Conservation (phyloP, 352 stramenopile species). For the Phytophthora litchii region DNA sequence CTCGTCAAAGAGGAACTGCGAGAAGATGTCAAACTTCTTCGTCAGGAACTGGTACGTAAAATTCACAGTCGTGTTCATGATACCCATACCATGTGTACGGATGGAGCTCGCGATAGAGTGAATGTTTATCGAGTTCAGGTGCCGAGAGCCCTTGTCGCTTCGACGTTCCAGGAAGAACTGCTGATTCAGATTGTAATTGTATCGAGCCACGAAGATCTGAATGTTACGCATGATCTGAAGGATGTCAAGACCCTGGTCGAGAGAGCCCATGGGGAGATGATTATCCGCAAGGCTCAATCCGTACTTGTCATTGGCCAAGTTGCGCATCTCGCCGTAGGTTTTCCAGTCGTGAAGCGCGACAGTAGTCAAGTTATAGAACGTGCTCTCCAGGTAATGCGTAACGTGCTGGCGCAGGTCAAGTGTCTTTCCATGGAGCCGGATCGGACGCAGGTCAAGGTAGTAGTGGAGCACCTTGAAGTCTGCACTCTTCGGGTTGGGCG, state of each 20-base stretch:
- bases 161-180: constrained; percentile 94
- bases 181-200: constrained; percentile 97
- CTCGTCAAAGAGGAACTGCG: constrained; percentile 94
- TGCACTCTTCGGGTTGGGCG: constrained; percentile 82
- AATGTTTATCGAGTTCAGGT: constrained; percentile 94
- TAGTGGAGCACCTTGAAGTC: constrained; percentile 87
- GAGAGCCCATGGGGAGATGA: constrained; percentile 91
- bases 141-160: constrained; percentile 90
- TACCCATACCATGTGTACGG: constrained; percentile 95
- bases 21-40: constrained; percentile 92
- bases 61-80: constrained; percentile 96
- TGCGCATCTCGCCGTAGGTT: constrained; percentile 94
- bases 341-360: constrained; percentile 96
- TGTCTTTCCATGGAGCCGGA: constrained; percentile 89
- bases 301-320: constrained; percentile 93
- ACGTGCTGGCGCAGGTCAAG: constrained; percentile 88
- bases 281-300: constrained; percentile 91
- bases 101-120: constrained; percentile 92
- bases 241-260: constrained; percentile 93
- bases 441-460: constrained; percentile 85
- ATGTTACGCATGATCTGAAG: constrained; percentile 97
- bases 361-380: constrained; percentile 95
- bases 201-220: constrained; percentile 89
- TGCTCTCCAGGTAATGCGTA: constrained; percentile 93
- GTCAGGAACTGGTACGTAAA: constrained; percentile 95